Evolutionary conservation across 192 early-diverging fungal genomes (phyloP).

Genomic region (Coemansia sp.): DNA sequence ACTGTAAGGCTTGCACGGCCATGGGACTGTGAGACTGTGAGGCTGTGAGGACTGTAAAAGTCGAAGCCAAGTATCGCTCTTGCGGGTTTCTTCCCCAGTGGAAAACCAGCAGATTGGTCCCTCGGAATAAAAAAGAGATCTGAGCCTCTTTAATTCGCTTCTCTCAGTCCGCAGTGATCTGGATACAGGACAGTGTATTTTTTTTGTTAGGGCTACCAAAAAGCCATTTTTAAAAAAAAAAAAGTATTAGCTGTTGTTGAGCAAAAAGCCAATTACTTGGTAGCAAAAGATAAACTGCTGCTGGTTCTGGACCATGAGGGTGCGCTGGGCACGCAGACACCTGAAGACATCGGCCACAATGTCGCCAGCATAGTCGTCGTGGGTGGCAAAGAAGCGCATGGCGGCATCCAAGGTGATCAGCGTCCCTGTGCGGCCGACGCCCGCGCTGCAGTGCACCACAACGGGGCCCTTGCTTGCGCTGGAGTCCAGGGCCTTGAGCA

Average conservation of each 20-base stretch:
- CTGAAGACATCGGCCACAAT: slow-evolving; percentile 60
- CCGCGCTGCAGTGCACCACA: slow-evolving; percentile 56
- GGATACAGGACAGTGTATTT: too few relatives aligned
- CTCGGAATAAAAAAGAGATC: too few relatives aligned
- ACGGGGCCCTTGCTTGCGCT: slow-evolving; percentile 13
- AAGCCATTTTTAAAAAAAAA: background rate
- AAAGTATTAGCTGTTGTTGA: slow-evolving; percentile 5
- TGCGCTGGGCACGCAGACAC: slow-evolving; percentile 68
- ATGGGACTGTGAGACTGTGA: too few relatives aligned
- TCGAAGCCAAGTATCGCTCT: too few relatives aligned
- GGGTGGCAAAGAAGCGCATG: slow-evolving; percentile 16
- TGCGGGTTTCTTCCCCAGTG: too few relatives aligned
- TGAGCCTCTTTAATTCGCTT: too few relatives aligned
- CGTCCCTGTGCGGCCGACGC: slow-evolving; percentile 51
- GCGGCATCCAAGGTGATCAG: slow-evolving; percentile 50
- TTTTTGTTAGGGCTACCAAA: too few relatives aligned
- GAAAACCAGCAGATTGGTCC: too few relatives aligned
- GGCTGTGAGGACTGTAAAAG: too few relatives aligned
- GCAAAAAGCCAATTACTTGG: slow-evolving; percentile 54
- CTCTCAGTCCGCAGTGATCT: too few relatives aligned
- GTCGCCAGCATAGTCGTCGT: slow-evolving; percentile 56
- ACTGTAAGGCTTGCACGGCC: too few relatives aligned
- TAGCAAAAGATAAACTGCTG: slow-evolving; percentile 80
- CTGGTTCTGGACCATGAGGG: slow-evolving; percentile 79
- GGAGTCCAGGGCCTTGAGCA: slow-evolving; percentile 32